phyloP scores from a whole-genome alignment of 345 rosid species.

The Sisymbrium altissimum region DNA sequence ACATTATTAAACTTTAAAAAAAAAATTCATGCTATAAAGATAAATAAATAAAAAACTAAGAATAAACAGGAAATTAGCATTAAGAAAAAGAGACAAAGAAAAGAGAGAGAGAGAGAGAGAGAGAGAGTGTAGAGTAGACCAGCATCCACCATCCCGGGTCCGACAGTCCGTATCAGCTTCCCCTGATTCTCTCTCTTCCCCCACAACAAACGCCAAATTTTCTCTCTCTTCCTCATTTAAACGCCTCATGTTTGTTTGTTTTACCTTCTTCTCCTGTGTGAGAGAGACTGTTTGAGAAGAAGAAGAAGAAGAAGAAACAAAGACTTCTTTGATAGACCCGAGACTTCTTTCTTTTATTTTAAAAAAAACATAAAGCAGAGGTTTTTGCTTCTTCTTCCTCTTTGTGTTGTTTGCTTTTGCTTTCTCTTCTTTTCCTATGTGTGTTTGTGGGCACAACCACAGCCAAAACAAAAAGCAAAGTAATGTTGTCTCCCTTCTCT shows the following conservation, averaged over 20 bases:
- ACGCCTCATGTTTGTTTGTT: neutral
- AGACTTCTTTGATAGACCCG: conserved; percentile 21
- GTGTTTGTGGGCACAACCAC: conserved; percentile 25
- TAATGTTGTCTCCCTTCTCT: conserved; percentile 25
- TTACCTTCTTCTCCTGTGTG: conserved; percentile 7
- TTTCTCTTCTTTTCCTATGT: conserved; percentile 33
- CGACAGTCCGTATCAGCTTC: conserved; percentile 36
- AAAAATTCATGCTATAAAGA: no score
- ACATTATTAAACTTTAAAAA: no score
- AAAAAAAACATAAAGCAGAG: neutral
- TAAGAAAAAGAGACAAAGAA: neutral
- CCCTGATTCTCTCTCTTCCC: conserved; percentile 23
- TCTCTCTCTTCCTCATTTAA: conserved; percentile 15
- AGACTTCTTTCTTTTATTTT: neutral
- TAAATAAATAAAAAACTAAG: no score
- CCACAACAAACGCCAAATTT: neutral
- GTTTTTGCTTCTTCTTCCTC: neutral
- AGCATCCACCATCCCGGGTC: conserved; percentile 32
- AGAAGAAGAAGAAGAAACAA: neutral
- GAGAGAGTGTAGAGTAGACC: conserved; percentile 7
- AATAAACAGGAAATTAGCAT: neutral
- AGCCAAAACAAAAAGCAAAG: conserved; percentile 5
- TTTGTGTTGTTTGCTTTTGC: conserved; percentile 29
- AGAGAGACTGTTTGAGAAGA: conserved; percentile 14
- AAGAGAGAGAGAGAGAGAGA: neutral